Conservation (phyloP, 2,329 filamentous ascomycete species). For the Sporothrix euskadiensis region DNA sequence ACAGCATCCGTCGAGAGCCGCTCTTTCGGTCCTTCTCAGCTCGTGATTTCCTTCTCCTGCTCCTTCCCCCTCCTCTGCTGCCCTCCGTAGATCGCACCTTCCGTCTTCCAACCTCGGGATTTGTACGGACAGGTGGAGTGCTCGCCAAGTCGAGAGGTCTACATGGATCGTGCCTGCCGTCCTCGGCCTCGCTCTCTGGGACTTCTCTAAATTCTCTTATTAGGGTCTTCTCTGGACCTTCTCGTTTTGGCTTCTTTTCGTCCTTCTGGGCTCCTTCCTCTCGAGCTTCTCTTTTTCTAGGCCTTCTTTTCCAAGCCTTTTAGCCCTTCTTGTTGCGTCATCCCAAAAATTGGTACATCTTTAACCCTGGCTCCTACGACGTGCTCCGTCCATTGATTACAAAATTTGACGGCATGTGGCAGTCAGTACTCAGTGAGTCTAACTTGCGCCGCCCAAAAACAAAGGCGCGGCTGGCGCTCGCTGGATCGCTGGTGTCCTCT, state of each 20-base stretch:
- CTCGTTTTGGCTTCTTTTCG: background rate
- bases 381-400: background rate
- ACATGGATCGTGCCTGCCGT: conserved; percentile 1
- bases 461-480: background rate
- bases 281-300: background rate
- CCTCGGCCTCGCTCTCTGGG: background rate
- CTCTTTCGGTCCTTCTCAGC: background rate
- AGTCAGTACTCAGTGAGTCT: background rate
- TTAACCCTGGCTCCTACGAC: background rate
- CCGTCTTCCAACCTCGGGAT: background rate
- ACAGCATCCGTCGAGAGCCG: background rate
- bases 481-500: background rate
- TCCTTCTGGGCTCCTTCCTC: background rate
- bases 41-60: background rate
- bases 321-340: background rate
- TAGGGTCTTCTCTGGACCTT: background rate
- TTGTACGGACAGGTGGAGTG: background rate
- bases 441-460: background rate
- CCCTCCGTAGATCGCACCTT: conserved; percentile 16
- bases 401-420: background rate
- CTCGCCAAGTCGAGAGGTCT: background rate
- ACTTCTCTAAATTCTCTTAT: background rate
- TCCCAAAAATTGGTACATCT: background rate
- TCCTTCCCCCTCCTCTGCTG: background rate
- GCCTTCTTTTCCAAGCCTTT: background rate